Evolutionary conservation across 495 filamentous ascomycete genomes (phyloP).

Genomic region (Xanthoparmelia taractica): DNA sequence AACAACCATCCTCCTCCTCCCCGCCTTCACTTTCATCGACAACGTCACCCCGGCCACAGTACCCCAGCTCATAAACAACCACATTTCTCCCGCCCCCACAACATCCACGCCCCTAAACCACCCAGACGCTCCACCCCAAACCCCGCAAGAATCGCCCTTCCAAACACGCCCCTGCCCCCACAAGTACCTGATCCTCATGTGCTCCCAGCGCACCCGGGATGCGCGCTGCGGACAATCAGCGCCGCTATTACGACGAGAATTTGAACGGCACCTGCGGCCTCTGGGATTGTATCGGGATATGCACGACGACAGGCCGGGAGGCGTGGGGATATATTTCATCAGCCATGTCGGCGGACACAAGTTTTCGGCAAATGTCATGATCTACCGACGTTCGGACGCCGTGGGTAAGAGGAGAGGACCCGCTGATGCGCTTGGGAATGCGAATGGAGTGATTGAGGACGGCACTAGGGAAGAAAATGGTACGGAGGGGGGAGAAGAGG

Average conservation of each 20-base stretch:
- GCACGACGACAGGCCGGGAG: conserved; percentile 77
- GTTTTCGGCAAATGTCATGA: conserved; percentile 83
- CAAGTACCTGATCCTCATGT: conserved; percentile 79
- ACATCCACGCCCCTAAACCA: conserved; percentile 58
- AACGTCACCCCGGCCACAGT: conserved; percentile 73
- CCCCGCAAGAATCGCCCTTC: conserved; percentile 43
- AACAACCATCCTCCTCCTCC: conserved; percentile 79
- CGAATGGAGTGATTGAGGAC: conserved; percentile 14
- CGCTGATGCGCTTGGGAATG: conserved; percentile 19
- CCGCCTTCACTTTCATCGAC: conserved; percentile 77
- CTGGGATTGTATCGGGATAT: conserved; percentile 80
- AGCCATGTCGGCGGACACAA: conserved; percentile 94
- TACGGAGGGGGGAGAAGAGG: conserved; percentile 33
- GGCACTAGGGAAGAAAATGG: conserved; percentile 24
- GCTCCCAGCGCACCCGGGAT: conserved; percentile 87
- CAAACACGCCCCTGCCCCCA: conserved; percentile 67
- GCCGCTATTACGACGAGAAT: conserved; percentile 74
- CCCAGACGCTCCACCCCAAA: background rate
- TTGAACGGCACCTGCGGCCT: conserved; percentile 81
- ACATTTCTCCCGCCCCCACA: conserved; percentile 65
- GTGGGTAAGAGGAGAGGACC: conserved; percentile 39
- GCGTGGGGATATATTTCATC: conserved; percentile 92
- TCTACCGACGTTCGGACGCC: conserved; percentile 66
- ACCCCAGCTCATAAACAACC: conserved; percentile 60
- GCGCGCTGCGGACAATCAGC: conserved; percentile 91